Base-by-base conservation (phyloP, 73 alveolate species). In the Durusdinium trenchii region DNA sequence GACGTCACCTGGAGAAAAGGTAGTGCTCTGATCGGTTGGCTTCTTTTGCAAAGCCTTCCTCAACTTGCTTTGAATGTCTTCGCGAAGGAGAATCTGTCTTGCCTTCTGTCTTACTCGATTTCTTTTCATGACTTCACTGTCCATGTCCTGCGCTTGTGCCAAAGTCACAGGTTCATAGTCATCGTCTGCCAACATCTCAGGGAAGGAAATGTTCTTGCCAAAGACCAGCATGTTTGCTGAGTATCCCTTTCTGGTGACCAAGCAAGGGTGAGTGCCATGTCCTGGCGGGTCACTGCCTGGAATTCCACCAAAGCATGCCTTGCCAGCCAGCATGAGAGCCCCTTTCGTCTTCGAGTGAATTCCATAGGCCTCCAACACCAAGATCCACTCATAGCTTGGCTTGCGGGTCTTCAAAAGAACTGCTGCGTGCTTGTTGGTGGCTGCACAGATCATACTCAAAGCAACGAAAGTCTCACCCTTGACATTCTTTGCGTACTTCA, bases 381-480 rank as follows among this genome's bases (percentile, higher is more conserved):
- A 38, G 4, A 43, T 71, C 43, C 14, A 71, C 38, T 6, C 57
- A 43, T 76, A 76, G 28, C 18, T n/a, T 14, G 86, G 35, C 42
- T 32, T 38, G 6, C 86, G 30, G 86, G 86, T 76, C 86, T 76
- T 76, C 86, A 76, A 38, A 54, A 76, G 14, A 30, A 43, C 86
- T 5, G 40, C 86, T 12, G 16, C 47, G 60, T 76, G 86, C 2
- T 42, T 20, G 18, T 42, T 42, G 5, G 86, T 76, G 2, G 61
- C 86, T 2, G 35, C 86, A 43, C 35, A n/a, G 38, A 76, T 76
- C 86, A 76, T 76, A 28, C 48, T 14, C 61, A 76, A 3, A 7
- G 35, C 16, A 9, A 76, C 86, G 26, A 43, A 76, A 9, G 16
- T 76, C 86, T 76, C 18, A 36, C 60, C 86, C 16, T 42, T 4